Conservation (phyloP, 371 early-diverging fungal species). For the Encephalitozoon cuniculi region DNA sequence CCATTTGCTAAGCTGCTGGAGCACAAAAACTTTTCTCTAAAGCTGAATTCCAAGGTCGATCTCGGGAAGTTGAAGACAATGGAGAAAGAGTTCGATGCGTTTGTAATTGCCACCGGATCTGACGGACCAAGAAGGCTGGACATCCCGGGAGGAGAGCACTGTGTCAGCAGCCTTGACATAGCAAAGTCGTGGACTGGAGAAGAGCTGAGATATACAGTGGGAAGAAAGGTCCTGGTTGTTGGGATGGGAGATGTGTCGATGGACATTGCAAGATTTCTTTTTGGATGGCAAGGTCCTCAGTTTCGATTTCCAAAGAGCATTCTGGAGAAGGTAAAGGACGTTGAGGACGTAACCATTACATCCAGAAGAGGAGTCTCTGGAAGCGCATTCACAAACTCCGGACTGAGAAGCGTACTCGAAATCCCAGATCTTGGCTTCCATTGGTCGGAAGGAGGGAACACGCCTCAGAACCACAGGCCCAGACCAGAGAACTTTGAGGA, state of each 20-base stretch:
- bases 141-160: neutral
- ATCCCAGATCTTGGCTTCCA: neutral
- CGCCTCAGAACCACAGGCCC: neutral
- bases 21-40: conserved; percentile 16
- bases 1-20: conserved; percentile 10
- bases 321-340: neutral
- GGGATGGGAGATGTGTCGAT: conserved; percentile 54
- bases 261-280: conserved; percentile 32
- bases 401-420: conserved; percentile 19
- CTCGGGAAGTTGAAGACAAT: neutral
- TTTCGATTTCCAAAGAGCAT: neutral
- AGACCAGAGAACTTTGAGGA: neutral
- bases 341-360: conserved; percentile 14
- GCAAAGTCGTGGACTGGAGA: neutral
- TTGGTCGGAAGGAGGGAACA: neutral
- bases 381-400: conserved; percentile 35
- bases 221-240: conserved; percentile 36
- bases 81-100: conserved; percentile 20
- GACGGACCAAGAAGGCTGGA: conserved; percentile 1
- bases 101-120: conserved; percentile 44
- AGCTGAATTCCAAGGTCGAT: conserved; percentile 10
- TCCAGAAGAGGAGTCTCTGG: neutral
- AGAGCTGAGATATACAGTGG: neutral
- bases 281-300: neutral
- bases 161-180: conserved; percentile 3